phyloP scores from a whole-genome alignment of 2,329 filamentous ascomycete species.

The Fusarium camptoceras region DNA sequence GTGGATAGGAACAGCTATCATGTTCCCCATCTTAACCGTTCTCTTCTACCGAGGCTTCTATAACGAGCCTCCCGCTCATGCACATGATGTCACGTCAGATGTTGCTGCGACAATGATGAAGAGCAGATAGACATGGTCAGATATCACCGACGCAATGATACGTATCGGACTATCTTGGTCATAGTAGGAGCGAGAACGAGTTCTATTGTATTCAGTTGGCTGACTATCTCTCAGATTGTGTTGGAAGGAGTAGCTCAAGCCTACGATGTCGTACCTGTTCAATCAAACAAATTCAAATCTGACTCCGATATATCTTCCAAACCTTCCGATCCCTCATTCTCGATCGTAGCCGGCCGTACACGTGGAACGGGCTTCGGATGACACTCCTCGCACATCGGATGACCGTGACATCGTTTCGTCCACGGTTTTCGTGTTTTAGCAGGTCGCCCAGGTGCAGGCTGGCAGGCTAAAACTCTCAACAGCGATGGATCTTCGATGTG shows the following conservation, averaged over 20 bases:
- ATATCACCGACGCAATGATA: not conserved
- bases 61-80: not conserved
- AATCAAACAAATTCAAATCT: constrained; percentile 3
- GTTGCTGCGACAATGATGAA: not conserved
- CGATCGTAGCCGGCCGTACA: not conserved
- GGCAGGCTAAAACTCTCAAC: constrained; percentile 1
- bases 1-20: not conserved
- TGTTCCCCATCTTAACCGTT: not conserved
- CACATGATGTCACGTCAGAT: not conserved
- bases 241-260: not conserved
- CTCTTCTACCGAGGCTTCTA: not conserved
- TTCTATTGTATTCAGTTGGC: not conserved
- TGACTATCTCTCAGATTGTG: not conserved
- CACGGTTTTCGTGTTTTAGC: not conserved
- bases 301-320: not conserved
- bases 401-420: not conserved
- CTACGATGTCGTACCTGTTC: not conserved
- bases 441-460: not conserved
- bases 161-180: not conserved
- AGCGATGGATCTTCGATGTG: not conserved
- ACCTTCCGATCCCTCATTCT: not conserved
- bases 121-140: not conserved
- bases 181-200: not conserved
- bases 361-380: not conserved
- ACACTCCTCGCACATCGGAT: not conserved